Conservation (phyloP, 495 filamentous ascomycete species). For the Aspergillus ostianus region DNA sequence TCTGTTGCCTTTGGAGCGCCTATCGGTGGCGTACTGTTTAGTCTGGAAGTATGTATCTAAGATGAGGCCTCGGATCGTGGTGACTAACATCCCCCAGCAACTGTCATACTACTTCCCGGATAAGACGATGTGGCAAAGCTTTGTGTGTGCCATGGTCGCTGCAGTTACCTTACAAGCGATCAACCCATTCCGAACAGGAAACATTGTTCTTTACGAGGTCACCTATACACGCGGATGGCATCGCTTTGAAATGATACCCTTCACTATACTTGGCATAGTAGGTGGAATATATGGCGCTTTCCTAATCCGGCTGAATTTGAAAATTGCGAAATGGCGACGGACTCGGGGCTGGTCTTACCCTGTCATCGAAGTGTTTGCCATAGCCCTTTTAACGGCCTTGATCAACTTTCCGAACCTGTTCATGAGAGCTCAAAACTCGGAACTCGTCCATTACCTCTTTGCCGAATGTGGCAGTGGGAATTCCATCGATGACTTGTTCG, state of each 20-base stretch:
- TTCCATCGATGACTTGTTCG: constrained; percentile 68
- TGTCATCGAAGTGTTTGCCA: constrained; percentile 68
- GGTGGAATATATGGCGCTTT: constrained; percentile 92
- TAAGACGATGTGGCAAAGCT: constrained; percentile 99
- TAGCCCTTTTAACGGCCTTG: constrained; percentile 77
- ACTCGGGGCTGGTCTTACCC: constrained; percentile 55
- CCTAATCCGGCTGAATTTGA: constrained; percentile 94
- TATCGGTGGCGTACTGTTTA: constrained; percentile 90
- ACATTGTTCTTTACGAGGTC: constrained; percentile 95
- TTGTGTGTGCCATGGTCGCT: constrained; percentile 97
- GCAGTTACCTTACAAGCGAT: constrained; percentile 89
- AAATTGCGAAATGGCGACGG: constrained; percentile 77
- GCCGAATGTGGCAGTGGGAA: constrained; percentile 76
- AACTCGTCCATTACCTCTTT: constrained; percentile 90
- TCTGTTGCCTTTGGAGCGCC: constrained; percentile 97
- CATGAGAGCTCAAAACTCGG: constrained; percentile 87
- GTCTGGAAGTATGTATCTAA: constrained; percentile 64
- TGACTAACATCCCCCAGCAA: constrained; percentile 51
- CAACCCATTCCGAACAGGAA: constrained; percentile 93
- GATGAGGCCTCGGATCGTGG: neutral
- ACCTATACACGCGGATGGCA: constrained; percentile 93
- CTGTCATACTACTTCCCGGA: constrained; percentile 98
- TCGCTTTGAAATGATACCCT: constrained; percentile 89
- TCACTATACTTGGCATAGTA: constrained; percentile 79
- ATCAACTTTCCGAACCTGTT: constrained; percentile 95